Evolutionary conservation across 495 filamentous ascomycete species (phyloP).

Genomic region (Xylaria venustula): DNA sequence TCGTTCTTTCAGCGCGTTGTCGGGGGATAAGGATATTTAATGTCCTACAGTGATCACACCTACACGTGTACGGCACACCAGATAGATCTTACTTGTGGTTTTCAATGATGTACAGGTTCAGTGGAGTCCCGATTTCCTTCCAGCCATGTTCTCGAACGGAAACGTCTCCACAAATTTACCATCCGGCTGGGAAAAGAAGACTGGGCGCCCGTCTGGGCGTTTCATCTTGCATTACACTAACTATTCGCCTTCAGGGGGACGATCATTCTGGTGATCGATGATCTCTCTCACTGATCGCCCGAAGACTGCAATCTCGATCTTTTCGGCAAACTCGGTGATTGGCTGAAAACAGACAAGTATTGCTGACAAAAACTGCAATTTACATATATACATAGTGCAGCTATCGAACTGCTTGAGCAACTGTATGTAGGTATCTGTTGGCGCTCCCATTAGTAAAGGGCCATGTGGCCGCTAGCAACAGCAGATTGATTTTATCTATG

Average conservation of each 20-base stretch:
- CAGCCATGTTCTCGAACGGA: constrained; percentile 2
- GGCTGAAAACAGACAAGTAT: not conserved
- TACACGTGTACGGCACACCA: no score
- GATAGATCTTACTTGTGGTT: no score
- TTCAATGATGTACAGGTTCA: no score
- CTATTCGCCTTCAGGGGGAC: not conserved
- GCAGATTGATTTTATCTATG: no score
- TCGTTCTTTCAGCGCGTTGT: no score
- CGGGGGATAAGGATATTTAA: no score
- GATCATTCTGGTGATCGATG: not conserved
- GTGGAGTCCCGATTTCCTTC: not conserved
- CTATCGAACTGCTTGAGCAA: no score
- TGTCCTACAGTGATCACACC: no score
- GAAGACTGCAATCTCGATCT: not conserved
- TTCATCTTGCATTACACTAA: constrained; percentile 14
- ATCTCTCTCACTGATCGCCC: not conserved
- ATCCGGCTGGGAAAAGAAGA: constrained; percentile 1
- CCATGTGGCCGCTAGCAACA: no score
- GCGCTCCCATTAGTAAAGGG: no score
- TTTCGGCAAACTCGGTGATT: not conserved
- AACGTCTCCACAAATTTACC: constrained; percentile 8
- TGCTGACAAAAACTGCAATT: not conserved
- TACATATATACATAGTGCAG: no score
- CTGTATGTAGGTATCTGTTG: no score
- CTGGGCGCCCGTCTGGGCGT: not conserved